These are phyloP conservation scores for Neurospora sp. DNA, from an alignment of 2,329 filamentous ascomycete genomes.

Conservation along the genomic window DNA sequence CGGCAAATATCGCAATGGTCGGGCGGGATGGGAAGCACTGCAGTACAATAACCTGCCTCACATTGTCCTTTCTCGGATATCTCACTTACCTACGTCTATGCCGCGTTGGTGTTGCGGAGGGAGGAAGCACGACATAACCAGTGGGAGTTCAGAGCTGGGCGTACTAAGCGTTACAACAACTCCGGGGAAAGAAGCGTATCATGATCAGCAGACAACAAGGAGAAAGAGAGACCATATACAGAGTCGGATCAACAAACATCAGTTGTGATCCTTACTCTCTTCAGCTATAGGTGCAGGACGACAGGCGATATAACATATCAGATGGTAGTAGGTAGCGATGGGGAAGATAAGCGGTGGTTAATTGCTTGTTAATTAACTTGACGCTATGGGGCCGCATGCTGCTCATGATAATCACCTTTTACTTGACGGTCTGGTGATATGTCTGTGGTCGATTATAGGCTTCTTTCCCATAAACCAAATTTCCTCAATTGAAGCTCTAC, in stretches of 20 bases:
- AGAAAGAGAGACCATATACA: neutral
- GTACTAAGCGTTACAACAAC: neutral
- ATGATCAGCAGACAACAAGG: neutral
- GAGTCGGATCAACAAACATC: neutral
- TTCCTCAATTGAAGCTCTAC: neutral
- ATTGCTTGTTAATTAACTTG: neutral
- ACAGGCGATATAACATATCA: neutral
- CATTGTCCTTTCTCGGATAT: constrained; percentile 4
- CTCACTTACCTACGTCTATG: neutral
- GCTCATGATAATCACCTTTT: neutral
- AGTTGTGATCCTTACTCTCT: neutral
- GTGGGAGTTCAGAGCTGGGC: neutral
- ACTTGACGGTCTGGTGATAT: neutral
- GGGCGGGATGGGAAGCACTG: neutral
- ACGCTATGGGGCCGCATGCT: neutral
- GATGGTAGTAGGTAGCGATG: neutral
- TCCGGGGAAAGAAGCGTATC: neutral
- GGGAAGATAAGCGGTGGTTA: neutral
- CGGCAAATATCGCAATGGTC: constrained; percentile 2
- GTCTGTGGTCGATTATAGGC: neutral
- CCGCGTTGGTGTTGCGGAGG: neutral
- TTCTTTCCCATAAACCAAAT: neutral
- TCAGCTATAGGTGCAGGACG: neutral
- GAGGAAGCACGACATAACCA: neutral
- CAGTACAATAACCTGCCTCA: constrained; percentile 1